Base-by-base conservation (phyloP, 108 stramenopile genomes). In the Nitzschia sp. region DNA sequence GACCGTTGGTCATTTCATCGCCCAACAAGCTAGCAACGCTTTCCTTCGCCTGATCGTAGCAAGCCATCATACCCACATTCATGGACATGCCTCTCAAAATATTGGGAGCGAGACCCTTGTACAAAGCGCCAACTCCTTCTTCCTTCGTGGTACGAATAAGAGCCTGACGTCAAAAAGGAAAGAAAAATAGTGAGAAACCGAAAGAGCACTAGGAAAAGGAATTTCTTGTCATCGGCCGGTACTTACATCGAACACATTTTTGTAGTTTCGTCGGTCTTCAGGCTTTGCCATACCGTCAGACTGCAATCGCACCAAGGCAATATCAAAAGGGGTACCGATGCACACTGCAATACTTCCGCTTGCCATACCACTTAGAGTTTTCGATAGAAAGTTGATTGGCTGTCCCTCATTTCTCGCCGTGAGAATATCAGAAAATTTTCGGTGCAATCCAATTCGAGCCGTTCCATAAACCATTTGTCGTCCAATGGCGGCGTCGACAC, bases 1-100 rank as follows among this genome's bases (percentile, higher is more conserved):
- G 87, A 48, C 85, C 92, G 59, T 88, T 77, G 45, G 74, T 80
- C 88, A 93, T 96, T 2, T 88, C 84, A 77, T 96, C 96, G 34
- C 75, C 72, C 46, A 90, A 52, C 27, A 89, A 26, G 22, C 68
- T 71, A 36, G 82, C 92, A n/a, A 90, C 83, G 22, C 80, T 56
- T 71, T 95, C 94, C 83, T 97, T 96, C 30, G 96, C 96, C 88
- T 99, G 97, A 82, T 99, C 98, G 76, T 98, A 98, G 83, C 95
- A 97, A 16, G 98, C 97, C 80, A 99, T 76, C 98, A 98, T 97
- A 45, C 98, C 98, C 26, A 98, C 97, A 75, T 99, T 99, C 97
- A 99, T 97, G 59, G 93, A 69, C 98, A 99, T 98, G 45, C 97
- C 98, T 58, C 98, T 83, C 59, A 98, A 74, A 28, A 99, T 82